Evolutionary conservation across 73 alveolate genomes (phyloP).

Genomic region (Paramecium bursaria): DNA sequence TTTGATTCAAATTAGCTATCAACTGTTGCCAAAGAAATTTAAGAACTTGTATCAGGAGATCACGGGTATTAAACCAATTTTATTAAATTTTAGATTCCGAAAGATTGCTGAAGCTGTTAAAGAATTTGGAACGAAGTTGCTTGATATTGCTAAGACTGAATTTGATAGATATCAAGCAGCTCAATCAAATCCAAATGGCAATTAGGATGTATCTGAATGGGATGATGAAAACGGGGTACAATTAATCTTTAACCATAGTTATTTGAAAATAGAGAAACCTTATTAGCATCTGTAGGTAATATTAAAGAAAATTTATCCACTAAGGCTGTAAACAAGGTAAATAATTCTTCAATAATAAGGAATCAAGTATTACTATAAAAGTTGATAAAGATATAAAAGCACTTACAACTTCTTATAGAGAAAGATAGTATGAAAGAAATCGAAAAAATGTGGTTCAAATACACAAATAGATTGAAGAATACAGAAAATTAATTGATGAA

Average conservation of each 20-base stretch:
- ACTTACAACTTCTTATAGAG: constrained; percentile 3
- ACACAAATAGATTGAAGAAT: constrained; percentile 25
- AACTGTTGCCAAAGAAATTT: constrained; percentile 30
- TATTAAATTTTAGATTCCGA: no score
- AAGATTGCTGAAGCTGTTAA: constrained; percentile 33
- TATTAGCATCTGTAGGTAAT: constrained; percentile 26
- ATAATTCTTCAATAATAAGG: constrained; percentile 2
- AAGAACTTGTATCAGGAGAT: constrained; percentile 50
- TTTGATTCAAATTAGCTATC: constrained; percentile 32
- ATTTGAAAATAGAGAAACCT: constrained; percentile 53
- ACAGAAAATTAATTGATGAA: constrained; percentile 1
- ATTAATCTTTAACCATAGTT: background rate
- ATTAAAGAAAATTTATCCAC: constrained; percentile 32
- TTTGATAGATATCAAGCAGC: constrained; percentile 13
- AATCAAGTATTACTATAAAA: background rate
- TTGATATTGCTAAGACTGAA: constrained; percentile 43
- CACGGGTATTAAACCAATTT: no score
- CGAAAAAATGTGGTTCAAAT: constrained; percentile 31
- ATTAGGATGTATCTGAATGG: constrained; percentile 47
- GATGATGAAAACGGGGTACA: constrained; percentile 12
- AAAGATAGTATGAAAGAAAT: constrained; percentile 50
- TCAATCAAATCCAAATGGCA: background rate
- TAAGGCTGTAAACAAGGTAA: constrained; percentile 34
- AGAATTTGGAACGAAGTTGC: constrained; percentile 39
- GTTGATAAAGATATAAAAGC: constrained; percentile 7